Evolutionary conservation across 2,329 filamentous ascomycete genomes (phyloP).

Genomic region (Aspergillus spinulosporus): DNA sequence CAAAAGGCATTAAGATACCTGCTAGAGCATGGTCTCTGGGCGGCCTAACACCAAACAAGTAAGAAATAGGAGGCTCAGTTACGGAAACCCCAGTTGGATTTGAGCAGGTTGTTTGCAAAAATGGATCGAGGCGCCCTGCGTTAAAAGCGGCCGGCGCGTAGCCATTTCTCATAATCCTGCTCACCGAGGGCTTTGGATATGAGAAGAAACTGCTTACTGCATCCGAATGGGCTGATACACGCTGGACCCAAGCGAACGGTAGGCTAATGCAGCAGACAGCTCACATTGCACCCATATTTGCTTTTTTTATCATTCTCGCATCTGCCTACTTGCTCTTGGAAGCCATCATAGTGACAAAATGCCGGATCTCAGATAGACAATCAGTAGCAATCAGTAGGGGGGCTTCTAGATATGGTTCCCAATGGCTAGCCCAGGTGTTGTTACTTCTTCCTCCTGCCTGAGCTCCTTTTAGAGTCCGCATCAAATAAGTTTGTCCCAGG

Average conservation of each 20-base stretch:
- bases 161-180: neutral
- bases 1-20: too few species aligned
- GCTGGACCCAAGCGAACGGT: conserved; percentile 10
- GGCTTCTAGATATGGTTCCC: neutral
- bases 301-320: neutral
- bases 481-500: conserved; percentile 1
- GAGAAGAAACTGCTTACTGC: neutral
- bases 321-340: neutral
- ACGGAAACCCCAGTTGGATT: neutral
- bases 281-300: neutral
- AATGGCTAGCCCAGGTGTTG: neutral
- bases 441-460: neutral
- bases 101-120: neutral
- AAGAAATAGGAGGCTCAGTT: neutral
- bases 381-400: neutral
- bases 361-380: neutral
- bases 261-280: conserved; percentile 7
- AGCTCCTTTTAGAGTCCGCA: neutral
- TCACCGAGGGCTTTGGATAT: neutral
- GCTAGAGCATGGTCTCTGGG: too few species aligned
- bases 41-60: neutral
- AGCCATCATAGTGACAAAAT: neutral
- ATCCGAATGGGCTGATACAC: neutral
- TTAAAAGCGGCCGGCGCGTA: neutral
- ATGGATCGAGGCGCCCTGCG: neutral